Conservation (phyloP, 441 rosid species). For the Pelargonium cotyledonis region DNA sequence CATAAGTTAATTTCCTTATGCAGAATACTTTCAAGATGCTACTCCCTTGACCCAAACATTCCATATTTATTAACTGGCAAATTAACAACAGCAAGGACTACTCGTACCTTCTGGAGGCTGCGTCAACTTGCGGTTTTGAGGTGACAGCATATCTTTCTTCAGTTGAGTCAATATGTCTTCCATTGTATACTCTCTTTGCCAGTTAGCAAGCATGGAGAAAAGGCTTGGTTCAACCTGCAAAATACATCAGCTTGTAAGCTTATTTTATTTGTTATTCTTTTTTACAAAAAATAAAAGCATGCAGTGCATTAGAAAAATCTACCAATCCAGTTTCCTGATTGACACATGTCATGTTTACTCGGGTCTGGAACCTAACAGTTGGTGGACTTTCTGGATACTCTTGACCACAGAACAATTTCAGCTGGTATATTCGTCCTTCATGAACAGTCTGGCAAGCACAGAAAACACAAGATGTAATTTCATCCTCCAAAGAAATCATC, state of each 20-base stretch:
- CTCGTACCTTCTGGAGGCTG: conserved; percentile 89
- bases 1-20: too few species aligned
- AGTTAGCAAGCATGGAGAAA: conserved; percentile 73
- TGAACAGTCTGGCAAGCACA: conserved; percentile 68
- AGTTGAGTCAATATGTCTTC: conserved; percentile 88
- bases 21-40: too few species aligned
- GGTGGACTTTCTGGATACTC: conserved; percentile 98
- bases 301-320: not conserved
- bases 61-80: too few species aligned
- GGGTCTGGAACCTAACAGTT: conserved; percentile 83
- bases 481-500: not conserved
- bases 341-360: conserved; percentile 87
- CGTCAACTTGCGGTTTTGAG: conserved; percentile 87
- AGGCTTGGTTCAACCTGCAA: conserved; percentile 85
- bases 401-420: conserved; percentile 95
- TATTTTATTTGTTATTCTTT: not conserved
- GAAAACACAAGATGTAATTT: not conserved
- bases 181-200: conserved; percentile 96
- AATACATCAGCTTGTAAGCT: not conserved
- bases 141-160: conserved; percentile 89
- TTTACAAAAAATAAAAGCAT: not conserved
- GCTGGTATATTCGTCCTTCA: conserved; percentile 90
- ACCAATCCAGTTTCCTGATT: conserved; percentile 97
- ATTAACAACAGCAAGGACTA: too few species aligned
- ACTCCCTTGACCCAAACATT: too few species aligned